Percentiles rank a stretch among this genome's conserved stretches.
Conservation (phyloP, 257 asterid species). For the Buddleja alternifolia region DNA sequence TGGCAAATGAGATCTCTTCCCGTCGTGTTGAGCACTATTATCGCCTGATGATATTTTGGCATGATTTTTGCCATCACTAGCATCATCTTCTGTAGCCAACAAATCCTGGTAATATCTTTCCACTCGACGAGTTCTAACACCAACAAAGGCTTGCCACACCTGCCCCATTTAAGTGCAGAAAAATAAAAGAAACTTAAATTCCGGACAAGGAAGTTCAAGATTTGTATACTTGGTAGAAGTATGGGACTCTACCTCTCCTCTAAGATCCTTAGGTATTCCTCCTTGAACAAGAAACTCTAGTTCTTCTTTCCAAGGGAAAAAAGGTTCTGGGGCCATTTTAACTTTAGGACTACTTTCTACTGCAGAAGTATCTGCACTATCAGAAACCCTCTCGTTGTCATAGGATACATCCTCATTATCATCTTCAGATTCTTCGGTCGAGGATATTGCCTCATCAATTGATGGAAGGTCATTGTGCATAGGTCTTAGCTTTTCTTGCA, state of each 20-base stretch:
- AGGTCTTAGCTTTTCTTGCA: slow-evolving; percentile 30
- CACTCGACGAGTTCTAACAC: slow-evolving; percentile 79
- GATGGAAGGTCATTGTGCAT: slow-evolving; percentile 45
- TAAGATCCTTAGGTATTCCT: slow-evolving; percentile 90
- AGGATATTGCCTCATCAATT: slow-evolving; percentile 45
- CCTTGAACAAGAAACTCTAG: slow-evolving; percentile 82
- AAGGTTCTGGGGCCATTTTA: slow-evolving; percentile 41
- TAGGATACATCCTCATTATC: slow-evolving; percentile 36
- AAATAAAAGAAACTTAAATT: slow-evolving; percentile 25
- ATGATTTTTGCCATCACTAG: slow-evolving; percentile 41
- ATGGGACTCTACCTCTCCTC: slow-evolving; percentile 77
- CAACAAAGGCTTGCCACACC: slow-evolving; percentile 98
- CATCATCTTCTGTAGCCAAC: slow-evolving; percentile 56
- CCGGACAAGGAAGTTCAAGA: slow-evolving; percentile 9
- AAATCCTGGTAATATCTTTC: slow-evolving; percentile 78
- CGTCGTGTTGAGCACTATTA: slow-evolving; percentile 32
- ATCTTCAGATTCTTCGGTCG: slow-evolving; percentile 45
- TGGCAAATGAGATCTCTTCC: slow-evolving; percentile 50
- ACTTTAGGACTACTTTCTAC: slow-evolving; percentile 35
- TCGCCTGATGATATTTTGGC: slow-evolving; percentile 40
- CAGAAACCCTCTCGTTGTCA: slow-evolving; percentile 41
- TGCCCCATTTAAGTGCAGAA: slow-evolving; percentile 45
- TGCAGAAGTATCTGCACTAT: slow-evolving; percentile 41
- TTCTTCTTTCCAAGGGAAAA: slow-evolving; percentile 75
- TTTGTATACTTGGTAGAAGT: slow-evolving; percentile 15